Evolutionary conservation across 2,329 filamentous ascomycete species (phyloP).

Genomic region (Calycina herbarum): DNA sequence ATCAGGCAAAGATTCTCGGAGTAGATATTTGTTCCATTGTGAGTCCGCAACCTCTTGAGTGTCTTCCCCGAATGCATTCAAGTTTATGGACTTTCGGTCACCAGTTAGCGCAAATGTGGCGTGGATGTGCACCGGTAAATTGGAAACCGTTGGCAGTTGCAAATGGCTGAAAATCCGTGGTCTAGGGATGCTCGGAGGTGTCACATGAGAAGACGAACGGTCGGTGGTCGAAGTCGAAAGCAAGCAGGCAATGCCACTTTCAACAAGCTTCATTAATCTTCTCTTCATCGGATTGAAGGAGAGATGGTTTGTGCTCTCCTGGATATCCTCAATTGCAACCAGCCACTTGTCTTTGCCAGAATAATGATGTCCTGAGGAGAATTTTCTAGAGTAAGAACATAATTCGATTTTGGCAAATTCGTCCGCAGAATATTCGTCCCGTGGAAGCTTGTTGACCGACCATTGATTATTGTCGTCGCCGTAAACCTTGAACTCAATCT

Average conservation of each 20-base stretch:
- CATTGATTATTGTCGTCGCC: slow-evolving; percentile 21
- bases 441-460: slow-evolving; percentile 20
- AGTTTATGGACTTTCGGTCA: slow-evolving; percentile 31
- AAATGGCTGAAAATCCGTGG: slow-evolving; percentile 27
- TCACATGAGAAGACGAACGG: not conserved
- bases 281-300: slow-evolving; percentile 15
- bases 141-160: slow-evolving; percentile 26
- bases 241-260: slow-evolving; percentile 29
- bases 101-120: slow-evolving; percentile 36
- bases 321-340: slow-evolving; percentile 25
- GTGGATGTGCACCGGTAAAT: slow-evolving; percentile 35
- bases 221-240: slow-evolving; percentile 11
- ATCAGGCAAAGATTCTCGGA: slow-evolving; percentile 26
- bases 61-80: slow-evolving; percentile 22
- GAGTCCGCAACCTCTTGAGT: slow-evolving; percentile 15
- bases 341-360: slow-evolving; percentile 26
- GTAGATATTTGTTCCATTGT: slow-evolving; percentile 32
- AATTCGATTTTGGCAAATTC: not conserved
- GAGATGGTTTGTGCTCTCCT: slow-evolving; percentile 17
- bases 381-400: slow-evolving; percentile 12
- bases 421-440: not conserved
- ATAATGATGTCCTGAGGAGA: not conserved
- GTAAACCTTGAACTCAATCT: slow-evolving; percentile 25
- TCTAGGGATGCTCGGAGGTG: slow-evolving; percentile 1
- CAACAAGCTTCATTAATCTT: slow-evolving; percentile 26